Percentiles rank a stretch among this genome's conserved stretches.
Evolutionary conservation across 2,329 filamentous ascomycete species (phyloP).

Genomic region (Ceratocystis ficicola): DNA sequence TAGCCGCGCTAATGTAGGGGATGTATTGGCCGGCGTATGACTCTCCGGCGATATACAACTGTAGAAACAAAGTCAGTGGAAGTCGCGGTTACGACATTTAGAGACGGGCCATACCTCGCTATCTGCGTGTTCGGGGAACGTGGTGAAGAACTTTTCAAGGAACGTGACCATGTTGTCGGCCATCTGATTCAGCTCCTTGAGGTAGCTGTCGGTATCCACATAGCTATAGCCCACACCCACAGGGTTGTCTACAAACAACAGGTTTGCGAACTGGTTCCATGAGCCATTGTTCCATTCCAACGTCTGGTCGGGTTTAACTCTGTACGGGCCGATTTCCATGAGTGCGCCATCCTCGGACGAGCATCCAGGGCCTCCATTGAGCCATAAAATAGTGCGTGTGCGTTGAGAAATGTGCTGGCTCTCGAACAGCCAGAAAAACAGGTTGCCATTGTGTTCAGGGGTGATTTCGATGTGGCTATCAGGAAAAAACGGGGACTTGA

Average conservation of each 20-base stretch:
- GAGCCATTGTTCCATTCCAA: conserved; percentile 81
- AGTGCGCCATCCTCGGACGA: conserved; percentile 93
- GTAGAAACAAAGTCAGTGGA: conserved; percentile 18
- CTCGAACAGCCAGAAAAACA: conserved; percentile 98
- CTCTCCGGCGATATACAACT: conserved; percentile 92
- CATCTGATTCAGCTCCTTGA: conserved; percentile 81
- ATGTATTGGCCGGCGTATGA: conserved; percentile 93
- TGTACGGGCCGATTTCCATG: conserved; percentile 93
- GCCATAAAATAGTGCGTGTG: conserved; percentile 86
- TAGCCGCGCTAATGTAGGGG: conserved; percentile 86
- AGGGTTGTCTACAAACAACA: conserved; percentile 94
- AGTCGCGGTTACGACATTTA: not conserved
- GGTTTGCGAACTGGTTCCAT: conserved; percentile 95
- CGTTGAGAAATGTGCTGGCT: conserved; percentile 89
- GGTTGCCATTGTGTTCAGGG: conserved; percentile 72
- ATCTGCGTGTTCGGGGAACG: conserved; percentile 83
- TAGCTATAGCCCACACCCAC: conserved; percentile 96
- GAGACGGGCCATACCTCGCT: conserved; percentile 65
- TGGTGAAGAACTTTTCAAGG: conserved; percentile 75
- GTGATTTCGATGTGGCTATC: conserved; percentile 80
- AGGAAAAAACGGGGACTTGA: not conserved
- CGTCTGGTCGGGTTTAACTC: conserved; percentile 60
- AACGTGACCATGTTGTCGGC: conserved; percentile 77
- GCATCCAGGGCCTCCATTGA: conserved; percentile 93
- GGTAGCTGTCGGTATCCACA: conserved; percentile 75